These are phyloP conservation scores for Neofusicoccum laricinum DNA, from an alignment of 2,329 filamentous ascomycete genomes.

Conservation along the genomic window DNA sequence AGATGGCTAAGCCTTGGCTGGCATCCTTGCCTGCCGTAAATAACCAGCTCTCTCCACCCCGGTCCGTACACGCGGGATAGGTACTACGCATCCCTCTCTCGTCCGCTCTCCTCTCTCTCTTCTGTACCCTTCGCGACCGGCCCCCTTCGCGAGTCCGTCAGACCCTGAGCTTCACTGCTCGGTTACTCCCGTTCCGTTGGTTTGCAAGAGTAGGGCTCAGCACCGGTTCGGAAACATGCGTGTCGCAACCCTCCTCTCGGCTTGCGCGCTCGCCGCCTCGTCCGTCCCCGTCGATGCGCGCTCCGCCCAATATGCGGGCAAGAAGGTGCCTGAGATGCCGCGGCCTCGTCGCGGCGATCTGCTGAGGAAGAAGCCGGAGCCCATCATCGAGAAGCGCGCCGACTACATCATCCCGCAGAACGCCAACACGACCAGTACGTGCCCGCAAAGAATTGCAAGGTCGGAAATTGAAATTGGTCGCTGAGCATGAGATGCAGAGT, in stretches of 20 bases:
- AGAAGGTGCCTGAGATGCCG: constrained; percentile 21
- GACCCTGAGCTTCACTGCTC: neutral
- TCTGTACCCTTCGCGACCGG: neutral
- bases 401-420: constrained; percentile 41
- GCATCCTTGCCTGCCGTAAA: neutral
- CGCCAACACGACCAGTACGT: constrained; percentile 36
- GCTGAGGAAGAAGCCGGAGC: constrained; percentile 10
- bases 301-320: constrained; percentile 6
- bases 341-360: constrained; percentile 26
- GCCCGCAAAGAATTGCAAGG: constrained; percentile 30
- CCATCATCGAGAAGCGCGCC: neutral
- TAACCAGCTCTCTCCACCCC: neutral
- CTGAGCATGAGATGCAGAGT: constrained; percentile 43
- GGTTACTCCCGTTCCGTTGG: neutral
- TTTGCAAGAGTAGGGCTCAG: neutral
- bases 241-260: neutral
- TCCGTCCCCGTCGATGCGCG: constrained; percentile 1
- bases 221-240: neutral
- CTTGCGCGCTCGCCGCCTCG: constrained; percentile 10
- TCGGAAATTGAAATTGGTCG: constrained; percentile 23
- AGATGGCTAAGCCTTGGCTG: neutral
- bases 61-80: neutral
- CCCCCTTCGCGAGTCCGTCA: neutral
- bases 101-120: neutral
- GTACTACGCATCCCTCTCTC: neutral